Percentiles rank a stretch among this genome's conserved stretches.
These are phyloP conservation scores for Bipolaris sorokiniana DNA, from an alignment of 2,329 filamentous ascomycete species.

Conservation along the genomic window DNA sequence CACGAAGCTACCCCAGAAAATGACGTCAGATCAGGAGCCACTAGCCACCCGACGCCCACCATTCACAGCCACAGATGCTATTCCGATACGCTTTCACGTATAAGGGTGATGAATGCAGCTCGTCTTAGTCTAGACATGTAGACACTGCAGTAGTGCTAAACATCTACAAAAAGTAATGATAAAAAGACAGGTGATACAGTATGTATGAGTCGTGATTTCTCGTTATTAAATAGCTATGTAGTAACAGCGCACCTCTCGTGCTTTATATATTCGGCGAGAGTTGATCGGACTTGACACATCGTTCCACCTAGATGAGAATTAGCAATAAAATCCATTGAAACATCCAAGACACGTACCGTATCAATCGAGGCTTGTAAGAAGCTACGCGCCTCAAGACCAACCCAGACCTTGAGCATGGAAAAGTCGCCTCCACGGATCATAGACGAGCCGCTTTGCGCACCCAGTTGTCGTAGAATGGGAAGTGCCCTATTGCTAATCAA, in stretches of 20 bases:
- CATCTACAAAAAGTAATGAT: too few species aligned
- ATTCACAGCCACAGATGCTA: background rate
- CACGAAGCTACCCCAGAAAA: slow-evolving; percentile 7
- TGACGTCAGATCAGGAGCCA: slow-evolving; percentile 17
- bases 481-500: slow-evolving; percentile 66
- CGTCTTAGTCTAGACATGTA: background rate
- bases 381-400: slow-evolving; percentile 83
- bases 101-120: background rate
- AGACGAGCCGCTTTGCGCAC: slow-evolving; percentile 72
- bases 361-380: slow-evolving; percentile 91
- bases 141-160: too few species aligned
- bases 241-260: too few species aligned
- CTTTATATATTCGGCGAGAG: slow-evolving; percentile 81
- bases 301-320: slow-evolving; percentile 67
- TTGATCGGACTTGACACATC: slow-evolving; percentile 88
- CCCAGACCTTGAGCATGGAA: slow-evolving; percentile 86
- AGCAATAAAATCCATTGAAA: slow-evolving; percentile 1
- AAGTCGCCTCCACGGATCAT: slow-evolving; percentile 58
- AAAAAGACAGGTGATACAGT: too few species aligned
- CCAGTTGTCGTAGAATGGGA: slow-evolving; percentile 87
- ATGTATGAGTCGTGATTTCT: background rate
- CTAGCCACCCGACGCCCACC: slow-evolving; percentile 2
- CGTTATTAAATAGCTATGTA: background rate
- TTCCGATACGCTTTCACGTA: background rate
- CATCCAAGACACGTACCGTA: slow-evolving; percentile 65